phyloP scores from a whole-genome alignment of 768 basidiomycete genomes.

The Sporobolomyces pararoseus region DNA sequence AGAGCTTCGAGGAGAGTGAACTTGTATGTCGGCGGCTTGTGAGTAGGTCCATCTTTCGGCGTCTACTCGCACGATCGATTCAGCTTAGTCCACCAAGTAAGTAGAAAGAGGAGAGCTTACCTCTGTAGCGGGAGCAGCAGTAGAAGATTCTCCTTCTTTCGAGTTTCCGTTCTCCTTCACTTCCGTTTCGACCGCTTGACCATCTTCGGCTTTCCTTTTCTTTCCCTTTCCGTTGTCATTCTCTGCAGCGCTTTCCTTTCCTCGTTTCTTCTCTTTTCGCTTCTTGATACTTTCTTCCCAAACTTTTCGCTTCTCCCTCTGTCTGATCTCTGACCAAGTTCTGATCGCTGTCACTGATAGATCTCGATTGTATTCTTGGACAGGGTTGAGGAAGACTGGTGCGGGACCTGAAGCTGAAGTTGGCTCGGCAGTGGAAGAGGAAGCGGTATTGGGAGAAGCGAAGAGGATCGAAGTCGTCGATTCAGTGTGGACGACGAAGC shows the following conservation, averaged over 20 bases:
- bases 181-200: slow-evolving; percentile 1
- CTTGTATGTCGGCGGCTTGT: slow-evolving; percentile 53
- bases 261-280: slow-evolving; percentile 52
- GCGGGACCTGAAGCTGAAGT: slow-evolving; percentile 50
- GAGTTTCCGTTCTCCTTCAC: background rate
- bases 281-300: slow-evolving; percentile 52
- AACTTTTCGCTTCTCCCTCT: slow-evolving; percentile 61
- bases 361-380: slow-evolving; percentile 98
- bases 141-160: background rate
- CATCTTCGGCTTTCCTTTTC: slow-evolving; percentile 22
- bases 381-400: slow-evolving; percentile 90
- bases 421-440: slow-evolving; percentile 1
- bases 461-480: slow-evolving; percentile 40
- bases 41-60: background rate
- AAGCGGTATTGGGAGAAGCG: slow-evolving; percentile 1
- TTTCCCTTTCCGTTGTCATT: slow-evolving; percentile 14
- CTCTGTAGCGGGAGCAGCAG: background rate
- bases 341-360: slow-evolving; percentile 83
- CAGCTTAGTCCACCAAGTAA: background rate
- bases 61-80: background rate
- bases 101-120: background rate
- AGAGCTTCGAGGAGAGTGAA: slow-evolving; percentile 85
- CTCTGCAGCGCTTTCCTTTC: slow-evolving; percentile 28
- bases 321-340: slow-evolving; percentile 74
- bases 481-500: slow-evolving; percentile 38